phyloP scores from a whole-genome alignment of 176 grass and related monocot species.

The Oryza glumipatula region DNA sequence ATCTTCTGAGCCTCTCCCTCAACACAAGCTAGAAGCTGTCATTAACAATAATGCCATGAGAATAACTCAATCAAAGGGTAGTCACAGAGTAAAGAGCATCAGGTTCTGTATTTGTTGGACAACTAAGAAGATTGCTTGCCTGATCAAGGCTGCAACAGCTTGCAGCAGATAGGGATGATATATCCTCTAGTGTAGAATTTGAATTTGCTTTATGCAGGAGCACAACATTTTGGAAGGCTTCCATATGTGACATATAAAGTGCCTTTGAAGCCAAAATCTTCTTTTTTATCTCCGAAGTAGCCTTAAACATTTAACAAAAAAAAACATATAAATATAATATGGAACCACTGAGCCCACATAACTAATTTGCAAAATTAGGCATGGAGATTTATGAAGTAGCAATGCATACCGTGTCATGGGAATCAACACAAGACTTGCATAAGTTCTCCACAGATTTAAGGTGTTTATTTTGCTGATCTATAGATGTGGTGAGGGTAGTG shows the following conservation, averaged over 20 bases:
- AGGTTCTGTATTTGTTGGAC: not conserved
- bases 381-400: not conserved
- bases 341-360: not conserved
- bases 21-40: conserved; percentile 76
- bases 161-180: conserved; percentile 61
- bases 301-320: conserved; percentile 55
- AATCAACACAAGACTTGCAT: conserved; percentile 85
- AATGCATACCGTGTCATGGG: conserved; percentile 79
- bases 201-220: conserved; percentile 85
- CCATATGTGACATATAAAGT: conserved; percentile 78
- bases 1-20: conserved; percentile 68
- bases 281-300: conserved; percentile 70
- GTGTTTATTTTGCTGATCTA: conserved; percentile 80
- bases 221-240: conserved; percentile 87
- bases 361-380: conserved; percentile 9
- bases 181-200: conserved; percentile 75
- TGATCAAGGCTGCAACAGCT: conserved; percentile 88
- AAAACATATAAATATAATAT: conserved; percentile 6
- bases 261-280: conserved; percentile 85
- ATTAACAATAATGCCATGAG: conserved; percentile 33
- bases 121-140: conserved; percentile 47
- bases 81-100: not conserved
- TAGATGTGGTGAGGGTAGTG: conserved; percentile 65
- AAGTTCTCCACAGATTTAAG: conserved; percentile 75
- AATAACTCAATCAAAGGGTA: conserved; percentile 18